Percentiles rank a stretch among this genome's conserved stretches.
Evolutionary conservation across 345 rosid genomes (phyloP).

Genomic region (Linum lewisii): DNA sequence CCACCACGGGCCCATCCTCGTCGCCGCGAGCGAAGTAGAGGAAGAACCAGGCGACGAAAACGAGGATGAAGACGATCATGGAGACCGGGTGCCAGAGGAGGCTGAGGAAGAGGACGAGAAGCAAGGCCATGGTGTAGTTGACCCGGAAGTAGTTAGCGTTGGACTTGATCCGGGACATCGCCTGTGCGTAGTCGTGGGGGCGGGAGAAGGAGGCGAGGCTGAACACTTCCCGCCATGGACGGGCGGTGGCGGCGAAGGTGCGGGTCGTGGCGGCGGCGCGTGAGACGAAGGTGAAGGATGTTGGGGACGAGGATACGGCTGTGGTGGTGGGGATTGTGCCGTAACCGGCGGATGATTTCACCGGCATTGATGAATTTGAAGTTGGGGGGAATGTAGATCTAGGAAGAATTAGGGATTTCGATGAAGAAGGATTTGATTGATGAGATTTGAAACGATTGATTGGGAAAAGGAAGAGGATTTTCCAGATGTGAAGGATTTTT

Average conservation of each 20-base stretch:
- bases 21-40: conserved; percentile 65
- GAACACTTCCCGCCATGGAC: conserved; percentile 73
- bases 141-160: conserved; percentile 60
- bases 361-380: not conserved
- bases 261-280: conserved; percentile 42
- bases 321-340: conserved; percentile 23
- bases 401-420: not conserved
- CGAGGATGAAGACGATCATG: conserved; percentile 50
- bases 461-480: too few species aligned
- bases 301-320: conserved; percentile 15
- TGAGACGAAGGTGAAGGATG: conserved; percentile 31
- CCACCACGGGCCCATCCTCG: conserved; percentile 48
- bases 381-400: not conserved
- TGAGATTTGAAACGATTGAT: too few species aligned
- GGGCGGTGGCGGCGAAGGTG: conserved; percentile 44
- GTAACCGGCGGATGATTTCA: conserved; percentile 28
- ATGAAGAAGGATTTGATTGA: too few species aligned
- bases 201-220: conserved; percentile 36
- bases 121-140: conserved; percentile 54
- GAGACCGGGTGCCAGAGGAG: conserved; percentile 76
- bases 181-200: conserved; percentile 47
- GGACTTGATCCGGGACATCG: conserved; percentile 40
- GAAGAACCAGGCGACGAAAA: conserved; percentile 63
- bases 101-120: conserved; percentile 53
- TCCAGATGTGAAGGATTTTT: too few species aligned